A percentile compares a stretch with the other conserved stretches of the same genome.
phyloP scores from a whole-genome alignment of 2,329 filamentous ascomycete species.

The Exophiala sp. region DNA sequence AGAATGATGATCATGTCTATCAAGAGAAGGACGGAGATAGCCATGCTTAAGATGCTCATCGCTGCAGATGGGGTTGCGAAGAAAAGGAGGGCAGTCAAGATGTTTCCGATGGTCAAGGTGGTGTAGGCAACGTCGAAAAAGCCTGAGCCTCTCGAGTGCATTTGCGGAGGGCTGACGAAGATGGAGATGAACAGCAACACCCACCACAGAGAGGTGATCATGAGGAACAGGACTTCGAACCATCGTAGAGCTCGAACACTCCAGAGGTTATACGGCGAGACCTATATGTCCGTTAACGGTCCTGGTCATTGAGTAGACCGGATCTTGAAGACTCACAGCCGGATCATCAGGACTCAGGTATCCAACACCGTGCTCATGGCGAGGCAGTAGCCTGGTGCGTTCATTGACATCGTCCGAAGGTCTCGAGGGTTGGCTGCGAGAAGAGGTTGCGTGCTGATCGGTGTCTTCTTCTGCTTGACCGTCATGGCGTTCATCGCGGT shows the following conservation, averaged over 20 bases:
- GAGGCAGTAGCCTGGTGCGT: slow-evolving; percentile 57
- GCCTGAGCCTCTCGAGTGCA: slow-evolving; percentile 81
- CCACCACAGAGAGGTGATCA: slow-evolving; percentile 86
- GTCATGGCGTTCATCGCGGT: slow-evolving; percentile 35
- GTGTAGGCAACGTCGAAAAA: slow-evolving; percentile 86
- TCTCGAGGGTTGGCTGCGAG: slow-evolving; percentile 20
- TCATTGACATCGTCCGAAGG: slow-evolving; percentile 48
- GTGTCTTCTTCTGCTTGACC: slow-evolving; percentile 30
- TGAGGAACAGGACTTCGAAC: slow-evolving; percentile 68
- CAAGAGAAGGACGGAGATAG: slow-evolving; percentile 61
- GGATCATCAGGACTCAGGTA: slow-evolving; percentile 75
- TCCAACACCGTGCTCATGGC: slow-evolving; percentile 54
- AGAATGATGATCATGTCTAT: slow-evolving; percentile 75
- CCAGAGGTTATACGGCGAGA: slow-evolving; percentile 92
- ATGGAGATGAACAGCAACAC: slow-evolving; percentile 76
- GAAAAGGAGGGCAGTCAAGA: slow-evolving; percentile 74
- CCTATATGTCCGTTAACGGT: slow-evolving; percentile 34
- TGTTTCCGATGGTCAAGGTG: slow-evolving; percentile 67
- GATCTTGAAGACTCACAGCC: slow-evolving; percentile 52
- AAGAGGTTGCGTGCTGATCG: slow-evolving; percentile 15
- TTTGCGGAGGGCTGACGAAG: slow-evolving; percentile 82
- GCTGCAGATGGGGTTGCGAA: slow-evolving; percentile 77
- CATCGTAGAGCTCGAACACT: slow-evolving; percentile 74
- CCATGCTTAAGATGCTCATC: slow-evolving; percentile 65
- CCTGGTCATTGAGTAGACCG: not conserved